Conservation (phyloP, 2,329 filamentous ascomycete species). For the Beauveria varroae region DNA sequence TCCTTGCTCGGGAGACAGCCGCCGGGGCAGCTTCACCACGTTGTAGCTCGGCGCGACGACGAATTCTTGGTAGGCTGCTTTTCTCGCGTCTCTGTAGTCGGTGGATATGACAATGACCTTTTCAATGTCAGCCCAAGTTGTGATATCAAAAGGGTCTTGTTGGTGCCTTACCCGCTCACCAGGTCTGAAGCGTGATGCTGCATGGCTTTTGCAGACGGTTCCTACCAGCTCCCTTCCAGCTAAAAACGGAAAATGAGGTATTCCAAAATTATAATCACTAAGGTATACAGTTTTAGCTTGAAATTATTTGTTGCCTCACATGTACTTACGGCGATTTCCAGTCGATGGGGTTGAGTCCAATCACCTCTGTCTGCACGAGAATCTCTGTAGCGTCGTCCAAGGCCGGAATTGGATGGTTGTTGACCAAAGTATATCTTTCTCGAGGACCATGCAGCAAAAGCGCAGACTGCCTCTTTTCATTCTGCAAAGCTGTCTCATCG, state of each 20-base stretch:
- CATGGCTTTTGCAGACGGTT: background rate
- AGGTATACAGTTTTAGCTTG: background rate
- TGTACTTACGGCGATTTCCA: slow-evolving; percentile 61
- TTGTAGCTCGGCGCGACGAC: slow-evolving; percentile 59
- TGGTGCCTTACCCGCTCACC: slow-evolving; percentile 47
- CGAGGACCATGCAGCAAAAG: background rate
- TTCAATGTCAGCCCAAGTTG: slow-evolving; percentile 15
- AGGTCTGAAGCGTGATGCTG: slow-evolving; percentile 40
- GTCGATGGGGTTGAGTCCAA: slow-evolving; percentile 71
- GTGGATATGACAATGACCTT: slow-evolving; percentile 60
- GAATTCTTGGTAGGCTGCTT: slow-evolving; percentile 66
- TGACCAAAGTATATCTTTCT: background rate
- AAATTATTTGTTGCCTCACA: background rate
- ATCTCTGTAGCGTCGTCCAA: slow-evolving; percentile 38
- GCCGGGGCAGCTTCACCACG: slow-evolving; percentile 51
- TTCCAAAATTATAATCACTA: slow-evolving; percentile 59
- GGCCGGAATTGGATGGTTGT: slow-evolving; percentile 36
- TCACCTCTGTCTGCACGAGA: slow-evolving; percentile 54
- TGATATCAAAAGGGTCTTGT: too few species aligned
- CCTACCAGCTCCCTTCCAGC: slow-evolving; percentile 45
- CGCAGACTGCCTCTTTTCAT: background rate
- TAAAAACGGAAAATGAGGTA: slow-evolving; percentile 60
- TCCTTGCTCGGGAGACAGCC: slow-evolving; percentile 44
- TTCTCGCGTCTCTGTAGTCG: slow-evolving; percentile 65
- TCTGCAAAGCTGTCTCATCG: background rate